phyloP scores from a whole-genome alignment of 495 filamentous ascomycete genomes.

The Penicillium maclennaniae region DNA sequence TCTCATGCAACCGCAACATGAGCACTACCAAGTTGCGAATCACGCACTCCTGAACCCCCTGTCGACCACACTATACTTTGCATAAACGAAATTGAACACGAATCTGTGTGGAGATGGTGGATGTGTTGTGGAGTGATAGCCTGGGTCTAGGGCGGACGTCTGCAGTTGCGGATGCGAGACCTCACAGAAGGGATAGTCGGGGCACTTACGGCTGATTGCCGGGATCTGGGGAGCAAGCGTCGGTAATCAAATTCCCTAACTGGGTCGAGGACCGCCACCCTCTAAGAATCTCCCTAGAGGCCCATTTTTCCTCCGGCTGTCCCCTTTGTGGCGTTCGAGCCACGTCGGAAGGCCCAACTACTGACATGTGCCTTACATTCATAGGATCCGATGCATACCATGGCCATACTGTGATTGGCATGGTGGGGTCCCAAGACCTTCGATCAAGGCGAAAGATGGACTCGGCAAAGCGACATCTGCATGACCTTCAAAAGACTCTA shows the following conservation, averaged over 20 bases:
- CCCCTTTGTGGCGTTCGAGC: conserved; percentile 19
- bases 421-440: conserved; percentile 17
- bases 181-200: conserved; percentile 24
- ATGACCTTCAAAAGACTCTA: conserved; percentile 8
- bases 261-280: conserved; percentile 5
- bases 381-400: conserved; percentile 15
- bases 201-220: conserved; percentile 6
- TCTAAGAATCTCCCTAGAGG: not conserved
- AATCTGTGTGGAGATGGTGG: conserved; percentile 6
- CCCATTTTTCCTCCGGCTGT: conserved; percentile 8
- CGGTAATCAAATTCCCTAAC: conserved; percentile 19
- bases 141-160: not conserved
- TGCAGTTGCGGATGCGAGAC: conserved; percentile 17
- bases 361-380: conserved; percentile 32
- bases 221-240: conserved; percentile 3
- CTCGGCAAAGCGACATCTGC: conserved; percentile 12
- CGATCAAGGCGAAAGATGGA: conserved; percentile 11
- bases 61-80: not conserved
- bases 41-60: conserved; percentile 6
- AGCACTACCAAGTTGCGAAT: conserved; percentile 12
- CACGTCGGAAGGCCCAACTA: conserved; percentile 17
- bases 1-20: conserved; percentile 10
- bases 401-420: conserved; percentile 19
- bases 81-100: conserved; percentile 2
- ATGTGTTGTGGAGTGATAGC: not conserved